Evolutionary conservation across 495 filamentous ascomycete genomes (phyloP), one percentile per base, ranked within the genome.

Genomic region (Pseudotulostoma volvatum): DNA sequence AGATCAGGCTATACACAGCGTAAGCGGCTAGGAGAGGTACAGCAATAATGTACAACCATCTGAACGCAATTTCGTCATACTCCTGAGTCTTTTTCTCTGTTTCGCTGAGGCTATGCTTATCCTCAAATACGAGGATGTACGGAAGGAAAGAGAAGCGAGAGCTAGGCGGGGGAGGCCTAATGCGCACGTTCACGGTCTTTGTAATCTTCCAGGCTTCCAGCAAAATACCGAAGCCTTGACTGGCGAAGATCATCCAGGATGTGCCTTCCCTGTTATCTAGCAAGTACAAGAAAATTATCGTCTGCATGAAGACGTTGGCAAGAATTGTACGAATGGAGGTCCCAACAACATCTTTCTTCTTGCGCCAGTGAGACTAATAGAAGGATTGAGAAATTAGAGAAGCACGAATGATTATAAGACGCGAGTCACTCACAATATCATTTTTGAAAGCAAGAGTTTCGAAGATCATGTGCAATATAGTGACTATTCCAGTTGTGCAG

Each of bases 181-280:
- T 45, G 44, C 86, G 79, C 38, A 97, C 84, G 46, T 97, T 74
- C 42, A 97, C 92, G 0, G 85, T 76, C 39, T 93, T 95, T n/a
- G 90, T 97, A 53, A 97, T 75, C 54, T 97, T 97, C 90, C 90
- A 97, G 13, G 90, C 77, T 62, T 97, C 90, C 38, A 97, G 76
- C 7, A 93, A 52, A 45, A 97, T 97, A 28, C 90, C 88, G 38
- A 90, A 76, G 14, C 84, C 90, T 60, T 97, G 90, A 9, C 83
- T 79, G 30, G 84, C 79, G 15, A 97, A 69, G 49, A 97, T 96
- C 88, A 96, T 95, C 88, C 90, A 97, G 34, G 82, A 90, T 3
- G 90, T 97, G 51, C 88, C 87, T 13, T 93, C 84, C 43, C 82
- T 93, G 59, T 97, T 96, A 61, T 97, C 90, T 52, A 97, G 64